These are phyloP conservation scores for Coemansia sp. DNA, from an alignment of 192 early-diverging fungal species.

Conservation along the genomic window DNA sequence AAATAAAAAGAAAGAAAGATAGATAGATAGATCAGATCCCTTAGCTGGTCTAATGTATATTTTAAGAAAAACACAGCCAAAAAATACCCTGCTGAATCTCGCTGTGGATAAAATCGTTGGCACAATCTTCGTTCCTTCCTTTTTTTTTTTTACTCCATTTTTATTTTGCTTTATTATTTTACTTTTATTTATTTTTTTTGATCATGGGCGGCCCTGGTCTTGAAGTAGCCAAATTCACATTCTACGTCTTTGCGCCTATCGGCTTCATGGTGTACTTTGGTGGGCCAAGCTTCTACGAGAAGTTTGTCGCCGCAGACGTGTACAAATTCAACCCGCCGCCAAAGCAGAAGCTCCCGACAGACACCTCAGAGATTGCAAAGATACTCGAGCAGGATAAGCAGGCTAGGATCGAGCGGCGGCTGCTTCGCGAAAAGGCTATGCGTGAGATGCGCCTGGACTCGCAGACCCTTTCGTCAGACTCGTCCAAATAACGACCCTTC, in stretches of 20 bases:
- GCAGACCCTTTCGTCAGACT: background rate
- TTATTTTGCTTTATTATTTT: background rate
- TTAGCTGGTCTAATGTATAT: too few species aligned
- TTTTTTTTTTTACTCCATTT: slow-evolving; percentile 7
- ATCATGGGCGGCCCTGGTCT: slow-evolving; percentile 53
- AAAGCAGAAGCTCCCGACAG: slow-evolving; percentile 35
- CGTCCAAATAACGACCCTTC: background rate
- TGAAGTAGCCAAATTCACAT: slow-evolving; percentile 50
- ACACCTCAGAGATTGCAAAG: slow-evolving; percentile 21
- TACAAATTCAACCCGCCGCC: slow-evolving; percentile 49
- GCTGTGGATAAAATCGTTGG: too few species aligned
- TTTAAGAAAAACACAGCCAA: too few species aligned
- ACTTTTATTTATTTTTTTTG: background rate
- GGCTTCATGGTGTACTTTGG: slow-evolving; percentile 58
- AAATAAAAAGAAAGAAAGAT: background rate
- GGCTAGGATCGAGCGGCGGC: slow-evolving; percentile 21
- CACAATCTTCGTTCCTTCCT: background rate
- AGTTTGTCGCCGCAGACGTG: slow-evolving; percentile 50
- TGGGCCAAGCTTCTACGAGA: slow-evolving; percentile 53
- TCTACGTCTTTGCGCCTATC: slow-evolving; percentile 56
- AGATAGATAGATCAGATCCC: too few species aligned
- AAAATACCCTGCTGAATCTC: too few species aligned
- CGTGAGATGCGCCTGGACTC: slow-evolving; percentile 1
- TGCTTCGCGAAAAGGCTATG: slow-evolving; percentile 31
- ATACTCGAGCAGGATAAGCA: slow-evolving; percentile 18